Base-by-base conservation (phyloP, 768 basidiomycete species). In the Fistulinella prunicolor region DNA sequence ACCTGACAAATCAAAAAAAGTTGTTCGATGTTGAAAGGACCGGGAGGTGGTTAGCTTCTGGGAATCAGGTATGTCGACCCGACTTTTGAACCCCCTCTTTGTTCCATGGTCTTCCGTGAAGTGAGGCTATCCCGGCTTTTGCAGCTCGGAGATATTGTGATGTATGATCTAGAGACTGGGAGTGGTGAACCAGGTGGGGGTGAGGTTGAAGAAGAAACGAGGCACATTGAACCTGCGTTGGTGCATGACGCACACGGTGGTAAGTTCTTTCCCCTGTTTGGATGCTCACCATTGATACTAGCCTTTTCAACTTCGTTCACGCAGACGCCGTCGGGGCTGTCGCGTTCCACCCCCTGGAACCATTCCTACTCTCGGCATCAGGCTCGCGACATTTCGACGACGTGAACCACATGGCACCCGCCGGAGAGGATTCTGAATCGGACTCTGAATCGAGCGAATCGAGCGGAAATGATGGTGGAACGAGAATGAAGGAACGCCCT, bases 261-360 rank as follows among this genome's bases (percentile, higher is more conserved):
- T 86, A 49, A 12, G 75, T 49, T 9, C 19, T 2, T 10, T n/a
- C 35, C 13, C 9, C 2, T 24, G 20, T 28, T 16, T 32, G 7
- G 13, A 32, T 32, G 10, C 6, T 28, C 16, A 36, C 16, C 29
- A n/a, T 36, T 19, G n/a, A 9, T 13, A 21, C 23, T 26, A 23
- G 1, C 13, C 19, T 20, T 20, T 10, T 49, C 38, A 14, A 19
- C 5, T 0, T 21, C 16, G 50, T 30, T 29, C 14, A 14, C 14
- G 5, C 42, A 93, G 91, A 93, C 62, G 77, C 85, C 3, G 66
- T 93, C 8, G 84, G 88, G 1, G 82, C 84, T 1, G 81, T 87
- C 1, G 66, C 78, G 1, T 88, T 94, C 57, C 85, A 93, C 54
- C 89, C 90, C 0, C 64, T 76, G 22, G 69, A 71, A 9, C 70